phyloP scores from a whole-genome alignment of 192 early-diverging fungal species.

The Gamsiella multidivaricata region DNA sequence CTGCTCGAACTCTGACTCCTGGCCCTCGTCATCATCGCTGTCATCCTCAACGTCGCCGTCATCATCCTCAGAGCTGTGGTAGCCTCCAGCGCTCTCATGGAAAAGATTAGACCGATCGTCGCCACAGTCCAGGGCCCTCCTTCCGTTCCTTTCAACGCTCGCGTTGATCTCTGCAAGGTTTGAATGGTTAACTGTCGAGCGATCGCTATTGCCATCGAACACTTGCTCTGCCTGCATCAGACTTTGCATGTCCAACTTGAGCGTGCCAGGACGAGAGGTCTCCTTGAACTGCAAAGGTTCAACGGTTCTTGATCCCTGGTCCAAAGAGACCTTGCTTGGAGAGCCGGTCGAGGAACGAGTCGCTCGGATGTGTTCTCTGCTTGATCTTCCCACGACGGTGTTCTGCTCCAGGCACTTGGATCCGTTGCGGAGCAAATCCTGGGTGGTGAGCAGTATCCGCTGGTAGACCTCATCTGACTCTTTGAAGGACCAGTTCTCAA shows the following conservation, averaged over 20 bases:
- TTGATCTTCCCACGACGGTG: conserved; percentile 3
- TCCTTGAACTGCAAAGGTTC: conserved; percentile 24
- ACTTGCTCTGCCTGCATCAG: conserved; percentile 33
- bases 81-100: background rate
- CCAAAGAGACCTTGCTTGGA: background rate
- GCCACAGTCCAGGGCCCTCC: conserved; percentile 25
- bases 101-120: conserved; percentile 21
- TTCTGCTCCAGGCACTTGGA: conserved; percentile 27
- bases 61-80: background rate
- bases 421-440: conserved; percentile 40
- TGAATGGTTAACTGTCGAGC: background rate
- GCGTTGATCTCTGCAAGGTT: conserved; percentile 13
- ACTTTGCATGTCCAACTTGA: conserved; percentile 22
- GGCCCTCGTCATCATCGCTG: conserved; percentile 31
- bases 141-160: conserved; percentile 7
- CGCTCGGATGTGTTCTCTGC: background rate
- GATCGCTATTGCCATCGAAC: conserved; percentile 12
- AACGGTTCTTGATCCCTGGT: background rate
- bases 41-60: conserved; percentile 6
- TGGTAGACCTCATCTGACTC: conserved; percentile 48
- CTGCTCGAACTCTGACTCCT: conserved; percentile 49
- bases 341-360: background rate
- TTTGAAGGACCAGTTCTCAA: conserved; percentile 49
- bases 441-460: conserved; percentile 30
- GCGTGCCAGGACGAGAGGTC: conserved; percentile 27